Evolutionary conservation across 2,329 filamentous ascomycete genomes (phyloP), one percentile per base, ranked within the genome.

Genomic region (Verticillium klebahnii): DNA sequence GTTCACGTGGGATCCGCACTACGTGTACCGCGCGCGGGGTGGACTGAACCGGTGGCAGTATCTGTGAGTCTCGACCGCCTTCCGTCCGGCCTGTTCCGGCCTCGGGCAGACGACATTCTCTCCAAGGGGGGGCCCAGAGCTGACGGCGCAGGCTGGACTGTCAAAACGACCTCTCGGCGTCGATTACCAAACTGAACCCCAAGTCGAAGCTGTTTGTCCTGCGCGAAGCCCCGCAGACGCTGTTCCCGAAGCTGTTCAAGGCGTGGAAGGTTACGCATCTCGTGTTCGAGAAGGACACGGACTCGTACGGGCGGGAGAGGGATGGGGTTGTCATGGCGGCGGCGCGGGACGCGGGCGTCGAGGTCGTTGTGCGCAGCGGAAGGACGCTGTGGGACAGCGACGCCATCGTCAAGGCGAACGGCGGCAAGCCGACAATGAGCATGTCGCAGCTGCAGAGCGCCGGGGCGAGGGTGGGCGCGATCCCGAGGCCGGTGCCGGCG

Each of bases 1-100:
- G 56, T 93, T 90, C 81, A 91, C 88, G 1, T 93, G 89, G 89
- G 90, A 92, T 71, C 89, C 89, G 61, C 89, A 93, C 71, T 93
- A 93, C 70, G 89, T 93, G 31, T 92, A 92, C 71, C 82, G 82
- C 36, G 85, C 87, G 1, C 82, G 89, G 62, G 89, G 88, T 5
- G 89, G 89, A 0, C 77, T 85, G 9, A 93, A 93, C 69, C 80
- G 90, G 67, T 93, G 89, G 88, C 87, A 91, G 68, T 93, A 89
- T 69, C 74, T 92, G 78, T 86, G 69, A 69, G 78, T 64, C 34
- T 60, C 23, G 7, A 11, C n/a, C 19, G 6, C 8, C 5, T 3
- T 19, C 19, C 8, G 45, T 23, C 19, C 5, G 2, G 7, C 8
- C 19, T 25, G 19, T 52, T 52, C 45, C 19, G 4, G 19, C 8